These are phyloP conservation scores for Rutstroemia sp. DNA, from an alignment of 2,329 filamentous ascomycete genomes.

Conservation along the genomic window DNA sequence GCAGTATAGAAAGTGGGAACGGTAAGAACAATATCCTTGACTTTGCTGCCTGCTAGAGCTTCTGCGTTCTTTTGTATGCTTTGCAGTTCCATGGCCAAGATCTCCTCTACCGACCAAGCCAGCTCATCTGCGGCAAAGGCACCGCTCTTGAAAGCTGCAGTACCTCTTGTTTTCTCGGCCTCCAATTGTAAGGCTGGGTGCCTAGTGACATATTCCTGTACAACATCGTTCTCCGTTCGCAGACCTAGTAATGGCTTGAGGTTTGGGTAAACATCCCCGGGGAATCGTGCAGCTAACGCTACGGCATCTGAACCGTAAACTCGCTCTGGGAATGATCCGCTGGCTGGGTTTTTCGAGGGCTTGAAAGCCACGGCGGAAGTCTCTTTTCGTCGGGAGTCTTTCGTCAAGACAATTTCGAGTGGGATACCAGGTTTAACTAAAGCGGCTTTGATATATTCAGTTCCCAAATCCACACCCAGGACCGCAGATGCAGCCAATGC, in stretches of 20 bases:
- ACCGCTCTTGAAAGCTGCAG: conserved; percentile 75
- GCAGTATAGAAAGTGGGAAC: conserved; percentile 84
- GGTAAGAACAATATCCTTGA: conserved; percentile 82
- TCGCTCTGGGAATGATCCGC: conserved; percentile 72
- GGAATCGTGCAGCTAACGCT: conserved; percentile 78
- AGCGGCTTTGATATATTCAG: conserved; percentile 92
- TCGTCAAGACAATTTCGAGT: conserved; percentile 94
- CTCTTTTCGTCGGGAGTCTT: conserved; percentile 96
- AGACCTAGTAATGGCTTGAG: conserved; percentile 86
- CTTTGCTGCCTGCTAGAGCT: conserved; percentile 62
- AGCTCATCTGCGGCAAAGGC: conserved; percentile 55
- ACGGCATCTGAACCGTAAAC: conserved; percentile 89
- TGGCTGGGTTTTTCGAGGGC: conserved; percentile 59
- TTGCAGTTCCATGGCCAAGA: conserved; percentile 93
- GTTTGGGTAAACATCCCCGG: conserved; percentile 90
- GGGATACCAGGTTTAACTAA: conserved; percentile 95
- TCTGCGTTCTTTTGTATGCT: conserved; percentile 88
- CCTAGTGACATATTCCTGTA: conserved; percentile 62
- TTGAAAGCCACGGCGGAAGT: conserved; percentile 89
- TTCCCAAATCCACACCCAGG: conserved; percentile 87
- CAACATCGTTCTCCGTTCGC: conserved; percentile 48
- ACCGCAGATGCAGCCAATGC: conserved; percentile 54
- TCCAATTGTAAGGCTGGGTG: conserved; percentile 74
- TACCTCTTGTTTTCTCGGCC: conserved; percentile 51
- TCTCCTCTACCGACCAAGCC: conserved; percentile 76